Evolutionary conservation across 345 rosid genomes (phyloP), one percentile per base, ranked within the genome.

Genomic region (Trapa incisa): DNA sequence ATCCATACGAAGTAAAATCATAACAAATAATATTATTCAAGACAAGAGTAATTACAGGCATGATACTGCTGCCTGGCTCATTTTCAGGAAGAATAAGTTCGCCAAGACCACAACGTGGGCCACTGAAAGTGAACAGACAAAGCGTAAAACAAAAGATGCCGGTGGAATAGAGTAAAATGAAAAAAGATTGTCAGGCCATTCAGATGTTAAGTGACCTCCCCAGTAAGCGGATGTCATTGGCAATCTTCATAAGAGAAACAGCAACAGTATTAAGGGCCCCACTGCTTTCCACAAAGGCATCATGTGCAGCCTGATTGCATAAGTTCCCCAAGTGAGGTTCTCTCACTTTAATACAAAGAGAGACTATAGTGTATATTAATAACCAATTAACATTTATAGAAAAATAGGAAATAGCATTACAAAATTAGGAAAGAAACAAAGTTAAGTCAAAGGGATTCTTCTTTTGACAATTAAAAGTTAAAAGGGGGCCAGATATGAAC

Each of bases 41-140:
- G 35, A 17, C 9, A 5, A 35, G 63, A 29, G 32, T 17, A 41
- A 75, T 69, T 87, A 93, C 98, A 54, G 97, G 98, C 98, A 93
- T 93, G 71, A 90, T 93, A 79, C 97, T 93, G 88, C 98, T 93
- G 72, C 98, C 98, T 32, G 96, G 97, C 83, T 93, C 98, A 74
- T 93, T 93, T 87, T 93, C 98, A 75, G 97, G 98, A 72, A 93
- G 95, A 83, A 87, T 80, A 70, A 93, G 97, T 77, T 93, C 98
- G 68, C 98, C 98, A 48, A 93, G 97, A 71, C 98, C 98, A 64
- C 96, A 93, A 72, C 97, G 85, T 65, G 98, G 98, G 78, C 97
- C 98, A 65, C 98, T 88, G 80, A 68, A 70, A 42, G 37, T 54
- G 75, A 75, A 73, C 66, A 32, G 9, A 53, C 76, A 70, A 80